A percentile compares a stretch with the other conserved stretches of the same genome.
Conservation (phyloP, 805 yeast species). For the Wickerhamomyces xylosicus region DNA sequence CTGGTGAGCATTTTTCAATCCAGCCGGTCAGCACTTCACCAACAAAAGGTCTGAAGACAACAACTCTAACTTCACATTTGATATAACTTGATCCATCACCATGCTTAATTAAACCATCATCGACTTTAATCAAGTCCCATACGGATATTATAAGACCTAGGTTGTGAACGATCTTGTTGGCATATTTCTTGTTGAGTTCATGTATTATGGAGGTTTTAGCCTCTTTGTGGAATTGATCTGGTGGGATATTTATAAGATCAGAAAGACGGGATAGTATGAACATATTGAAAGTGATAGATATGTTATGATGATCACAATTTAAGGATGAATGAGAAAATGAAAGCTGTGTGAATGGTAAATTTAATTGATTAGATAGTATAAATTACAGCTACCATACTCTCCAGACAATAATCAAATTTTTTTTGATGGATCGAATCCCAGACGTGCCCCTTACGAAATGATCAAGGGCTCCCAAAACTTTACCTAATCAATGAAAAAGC, state of each 20-base stretch:
- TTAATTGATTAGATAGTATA: no score
- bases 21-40: conserved; percentile 92
- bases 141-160: conserved; percentile 78
- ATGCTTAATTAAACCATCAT: conserved; percentile 83
- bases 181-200: conserved; percentile 75
- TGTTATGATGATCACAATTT: no score
- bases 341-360: no score
- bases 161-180: conserved; percentile 77
- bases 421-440: no score
- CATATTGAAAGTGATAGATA: conserved; percentile 34
- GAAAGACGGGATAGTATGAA: conserved; percentile 73
- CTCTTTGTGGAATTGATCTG: conserved; percentile 68
- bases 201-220: conserved; percentile 64
- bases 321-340: no score
- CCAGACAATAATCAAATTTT: no score
- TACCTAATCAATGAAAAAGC: no score
- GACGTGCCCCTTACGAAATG: no score
- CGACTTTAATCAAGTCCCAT: conserved; percentile 74
- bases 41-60: conserved; percentile 87
- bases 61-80: conserved; percentile 60
- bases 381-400: no score
- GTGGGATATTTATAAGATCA: conserved; percentile 83
- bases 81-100: conserved; percentile 90
- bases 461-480: no score
- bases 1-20: conserved; percentile 80